A percentile compares a stretch with the other conserved stretches of the same genome.
Evolutionary conservation across 768 basidiomycete species (phyloP).

Genomic region (Suillus hirtellus): DNA sequence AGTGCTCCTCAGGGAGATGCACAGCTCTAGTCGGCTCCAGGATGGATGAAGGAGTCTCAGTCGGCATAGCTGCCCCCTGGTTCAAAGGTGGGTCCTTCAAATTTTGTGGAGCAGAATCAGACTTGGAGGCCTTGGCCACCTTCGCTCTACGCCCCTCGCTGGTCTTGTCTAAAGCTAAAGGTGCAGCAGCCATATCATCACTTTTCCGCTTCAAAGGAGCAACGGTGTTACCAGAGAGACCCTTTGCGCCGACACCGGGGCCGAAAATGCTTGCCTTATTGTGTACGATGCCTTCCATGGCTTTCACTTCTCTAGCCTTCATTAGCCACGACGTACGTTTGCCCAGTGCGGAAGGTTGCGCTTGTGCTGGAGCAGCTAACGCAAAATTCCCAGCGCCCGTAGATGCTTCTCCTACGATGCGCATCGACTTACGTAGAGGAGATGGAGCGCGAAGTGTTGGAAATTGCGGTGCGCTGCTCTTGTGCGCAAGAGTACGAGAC

Average conservation of each 20-base stretch:
- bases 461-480: slow-evolving; percentile 46
- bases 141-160: slow-evolving; percentile 51
- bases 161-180: slow-evolving; percentile 25
- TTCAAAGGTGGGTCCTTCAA: slow-evolving; percentile 13
- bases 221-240: slow-evolving; percentile 9
- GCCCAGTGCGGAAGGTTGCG: slow-evolving; percentile 39
- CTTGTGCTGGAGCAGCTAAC: slow-evolving; percentile 33
- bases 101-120: slow-evolving; percentile 31
- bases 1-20: slow-evolving; percentile 21
- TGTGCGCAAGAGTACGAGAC: slow-evolving; percentile 34
- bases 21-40: slow-evolving; percentile 5
- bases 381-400: slow-evolving; percentile 32
- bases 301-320: slow-evolving; percentile 74
- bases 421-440: slow-evolving; percentile 68
- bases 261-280: slow-evolving; percentile 29
- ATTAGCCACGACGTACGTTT: slow-evolving; percentile 82
- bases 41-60: background rate
- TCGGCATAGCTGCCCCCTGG: slow-evolving; percentile 3
- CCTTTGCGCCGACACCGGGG: slow-evolving; percentile 4
- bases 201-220: slow-evolving; percentile 63
- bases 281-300: slow-evolving; percentile 51
- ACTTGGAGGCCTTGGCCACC: slow-evolving; percentile 44
- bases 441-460: slow-evolving; percentile 69
- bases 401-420: slow-evolving; percentile 47
- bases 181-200: slow-evolving; percentile 40